Conservation (phyloP, 192 early-diverging fungal species). For the Coemansia sp. region DNA sequence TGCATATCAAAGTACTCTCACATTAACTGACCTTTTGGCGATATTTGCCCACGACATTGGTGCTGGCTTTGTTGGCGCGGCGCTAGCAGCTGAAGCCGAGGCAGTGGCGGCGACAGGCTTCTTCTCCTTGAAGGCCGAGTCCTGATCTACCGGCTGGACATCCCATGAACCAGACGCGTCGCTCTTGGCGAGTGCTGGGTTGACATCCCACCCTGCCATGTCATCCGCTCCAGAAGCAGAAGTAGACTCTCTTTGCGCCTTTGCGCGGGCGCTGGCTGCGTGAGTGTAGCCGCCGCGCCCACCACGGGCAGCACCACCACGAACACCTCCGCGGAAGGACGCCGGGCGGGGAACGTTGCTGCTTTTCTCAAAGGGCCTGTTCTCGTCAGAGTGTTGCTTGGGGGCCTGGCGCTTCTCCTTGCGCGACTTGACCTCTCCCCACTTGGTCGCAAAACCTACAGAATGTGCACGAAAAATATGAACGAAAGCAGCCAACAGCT, state of each 20-base stretch:
- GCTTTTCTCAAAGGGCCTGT: conserved; percentile 45
- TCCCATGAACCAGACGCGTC: conserved; percentile 18
- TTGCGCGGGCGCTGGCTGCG: conserved; percentile 43
- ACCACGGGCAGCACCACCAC: conserved; percentile 71
- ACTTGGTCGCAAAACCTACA: conserved; percentile 75
- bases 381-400: conserved; percentile 56
- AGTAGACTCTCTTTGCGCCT: conserved; percentile 28
- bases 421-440: conserved; percentile 84
- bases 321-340: conserved; percentile 59
- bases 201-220: conserved; percentile 42
- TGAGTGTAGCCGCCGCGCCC: conserved; percentile 58
- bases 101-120: conserved; percentile 7
- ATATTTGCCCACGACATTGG: conserved; percentile 58
- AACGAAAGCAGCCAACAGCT: neutral
- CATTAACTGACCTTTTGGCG: conserved; percentile 45
- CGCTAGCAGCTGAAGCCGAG: conserved; percentile 24
- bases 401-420: conserved; percentile 55
- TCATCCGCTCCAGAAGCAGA: conserved; percentile 7
- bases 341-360: conserved; percentile 58
- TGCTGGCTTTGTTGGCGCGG: conserved; percentile 43
- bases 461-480: conserved; percentile 11
- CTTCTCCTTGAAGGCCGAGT: conserved; percentile 18
- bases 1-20: neutral
- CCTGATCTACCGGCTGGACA: conserved; percentile 12
- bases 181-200: conserved; percentile 13